Evolutionary conservation across 805 yeast species (phyloP).

Genomic region (Candida sanyiensis): DNA sequence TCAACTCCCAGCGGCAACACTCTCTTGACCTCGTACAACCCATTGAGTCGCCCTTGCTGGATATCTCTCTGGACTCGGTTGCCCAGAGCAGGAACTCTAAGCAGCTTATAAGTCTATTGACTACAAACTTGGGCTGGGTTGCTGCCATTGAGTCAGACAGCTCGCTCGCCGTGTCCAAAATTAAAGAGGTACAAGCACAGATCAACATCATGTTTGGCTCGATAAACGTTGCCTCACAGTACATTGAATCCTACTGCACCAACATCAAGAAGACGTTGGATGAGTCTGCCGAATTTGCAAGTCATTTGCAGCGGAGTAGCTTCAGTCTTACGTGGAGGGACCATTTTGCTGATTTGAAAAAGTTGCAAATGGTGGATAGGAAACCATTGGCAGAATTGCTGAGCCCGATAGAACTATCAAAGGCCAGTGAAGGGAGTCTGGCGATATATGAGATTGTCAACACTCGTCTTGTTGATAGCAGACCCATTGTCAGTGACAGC

Average conservation of each 20-base stretch:
- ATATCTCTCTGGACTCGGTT: conserved; percentile 20
- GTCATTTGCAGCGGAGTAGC: conserved; percentile 37
- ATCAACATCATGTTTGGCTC: conserved; percentile 40
- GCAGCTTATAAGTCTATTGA: conserved; percentile 30
- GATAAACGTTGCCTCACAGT: conserved; percentile 42
- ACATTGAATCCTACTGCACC: conserved; percentile 41
- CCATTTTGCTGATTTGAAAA: conserved; percentile 9
- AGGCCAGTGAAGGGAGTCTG: conserved; percentile 21
- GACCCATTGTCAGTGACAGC: conserved; percentile 32
- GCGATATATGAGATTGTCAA: conserved; percentile 16
- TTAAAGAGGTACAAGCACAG: conserved; percentile 29
- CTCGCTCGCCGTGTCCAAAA: conserved; percentile 28
- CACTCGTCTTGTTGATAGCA: conserved; percentile 26
- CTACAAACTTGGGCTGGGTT: conserved; percentile 47
- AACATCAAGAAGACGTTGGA: conserved; percentile 45
- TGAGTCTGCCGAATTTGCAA: conserved; percentile 32
- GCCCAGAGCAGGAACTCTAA: conserved; percentile 18
- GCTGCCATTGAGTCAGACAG: conserved; percentile 40
- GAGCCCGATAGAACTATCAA: conserved; percentile 25
- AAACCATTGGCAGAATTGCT: conserved; percentile 14
- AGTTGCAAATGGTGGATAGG: conserved; percentile 9
- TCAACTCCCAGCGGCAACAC: conserved; percentile 10
- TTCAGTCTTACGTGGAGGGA: conserved; percentile 25
- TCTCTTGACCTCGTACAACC: conserved; percentile 28
- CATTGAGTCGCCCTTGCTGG: conserved; percentile 32